A percentile compares a stretch with the other conserved stretches of the same genome.
Evolutionary conservation across 495 filamentous ascomycete genomes (phyloP).

Genomic region (Hypomontagnella monticulosa): DNA sequence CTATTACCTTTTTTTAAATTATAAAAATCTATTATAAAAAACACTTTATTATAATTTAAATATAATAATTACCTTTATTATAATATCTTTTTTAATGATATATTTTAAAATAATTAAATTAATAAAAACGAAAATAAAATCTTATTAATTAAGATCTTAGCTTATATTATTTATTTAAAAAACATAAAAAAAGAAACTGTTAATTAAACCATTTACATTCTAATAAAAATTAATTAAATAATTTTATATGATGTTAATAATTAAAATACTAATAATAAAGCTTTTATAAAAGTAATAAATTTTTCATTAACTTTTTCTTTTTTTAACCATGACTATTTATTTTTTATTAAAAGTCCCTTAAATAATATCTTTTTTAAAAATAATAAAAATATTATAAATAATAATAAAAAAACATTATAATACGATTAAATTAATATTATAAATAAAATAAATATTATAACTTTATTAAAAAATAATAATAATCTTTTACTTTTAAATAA

Average conservation of each 20-base stretch:
- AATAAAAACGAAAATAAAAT: slow-evolving; percentile 1
- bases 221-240: neutral
- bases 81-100: neutral
- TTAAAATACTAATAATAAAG: neutral
- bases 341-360: too few species aligned
- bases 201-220: neutral
- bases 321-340: too few species aligned
- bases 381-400: too few species aligned
- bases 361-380: too few species aligned
- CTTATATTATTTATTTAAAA: too few species aligned
- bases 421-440: too few species aligned
- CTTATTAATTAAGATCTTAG: neutral
- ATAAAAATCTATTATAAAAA: neutral
- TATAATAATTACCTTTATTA: neutral
- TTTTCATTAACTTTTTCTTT: too few species aligned
- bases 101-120: slow-evolving; percentile 3
- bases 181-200: neutral
- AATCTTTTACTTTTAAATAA: too few species aligned
- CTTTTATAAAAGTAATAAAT: neutral
- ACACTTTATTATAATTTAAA: slow-evolving; percentile 1
- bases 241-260: neutral
- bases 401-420: too few species aligned
- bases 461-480: too few species aligned
- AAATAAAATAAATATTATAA: too few species aligned
- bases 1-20: neutral